Evolutionary conservation across 345 rosid species (phyloP).

Genomic region (Rhizophora apiculata): DNA sequence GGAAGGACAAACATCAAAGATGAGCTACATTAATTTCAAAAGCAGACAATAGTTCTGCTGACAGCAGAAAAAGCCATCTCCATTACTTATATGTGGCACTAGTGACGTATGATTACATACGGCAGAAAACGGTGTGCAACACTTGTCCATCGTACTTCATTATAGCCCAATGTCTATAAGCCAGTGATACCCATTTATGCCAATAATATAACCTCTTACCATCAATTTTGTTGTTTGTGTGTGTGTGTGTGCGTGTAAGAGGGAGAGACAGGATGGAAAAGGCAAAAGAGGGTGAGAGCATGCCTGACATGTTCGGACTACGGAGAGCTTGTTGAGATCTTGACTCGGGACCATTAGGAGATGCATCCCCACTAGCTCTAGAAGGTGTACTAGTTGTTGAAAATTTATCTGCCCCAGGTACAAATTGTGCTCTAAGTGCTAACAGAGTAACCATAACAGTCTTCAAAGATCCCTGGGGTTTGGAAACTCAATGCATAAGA

Average conservation of each 20-base stretch:
- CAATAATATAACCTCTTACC: no score
- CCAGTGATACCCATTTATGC: no score
- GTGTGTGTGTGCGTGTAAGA: neutral
- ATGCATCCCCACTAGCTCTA: constrained; percentile 19
- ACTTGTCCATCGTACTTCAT: no score
- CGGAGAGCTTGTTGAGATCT: constrained; percentile 50
- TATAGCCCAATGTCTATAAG: no score
- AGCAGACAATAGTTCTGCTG: neutral
- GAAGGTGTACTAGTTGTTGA: constrained; percentile 3
- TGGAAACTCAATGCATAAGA: neutral
- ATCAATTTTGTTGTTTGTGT: no score
- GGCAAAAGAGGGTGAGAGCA: neutral
- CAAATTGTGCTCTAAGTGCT: constrained; percentile 32
- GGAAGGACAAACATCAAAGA: constrained; percentile 2
- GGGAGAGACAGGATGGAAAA: neutral
- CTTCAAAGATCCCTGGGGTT: constrained; percentile 52
- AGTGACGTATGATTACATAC: no score
- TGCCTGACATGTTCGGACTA: constrained; percentile 48
- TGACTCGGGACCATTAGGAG: constrained; percentile 37
- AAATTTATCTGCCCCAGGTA: constrained; percentile 25
- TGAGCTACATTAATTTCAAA: neutral
- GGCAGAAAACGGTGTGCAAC: no score
- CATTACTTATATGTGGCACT: no score
- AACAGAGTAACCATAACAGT: constrained; percentile 48
- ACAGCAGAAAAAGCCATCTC: no score